phyloP scores from a whole-genome alignment of 2,329 filamentous ascomycete genomes.

The Colletotrichum ledebouriae region DNA sequence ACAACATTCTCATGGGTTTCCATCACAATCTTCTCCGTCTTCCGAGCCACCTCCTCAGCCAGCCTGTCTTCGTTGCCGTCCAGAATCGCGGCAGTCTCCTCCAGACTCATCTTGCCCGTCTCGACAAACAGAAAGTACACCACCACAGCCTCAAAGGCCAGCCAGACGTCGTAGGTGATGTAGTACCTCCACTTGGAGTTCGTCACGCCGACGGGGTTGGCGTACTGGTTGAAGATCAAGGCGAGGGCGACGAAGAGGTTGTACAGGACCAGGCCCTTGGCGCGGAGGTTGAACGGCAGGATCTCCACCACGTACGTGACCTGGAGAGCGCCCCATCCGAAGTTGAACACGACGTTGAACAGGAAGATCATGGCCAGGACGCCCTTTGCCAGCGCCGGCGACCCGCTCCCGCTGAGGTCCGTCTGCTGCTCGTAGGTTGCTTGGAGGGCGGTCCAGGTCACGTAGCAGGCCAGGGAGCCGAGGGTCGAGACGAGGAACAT shows the following conservation, averaged over 20 bases:
- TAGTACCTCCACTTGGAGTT: constrained; percentile 54
- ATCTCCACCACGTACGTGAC: constrained; percentile 61
- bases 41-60: constrained; percentile 42
- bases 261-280: constrained; percentile 48
- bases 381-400: constrained; percentile 36
- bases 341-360: constrained; percentile 50
- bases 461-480: constrained; percentile 43
- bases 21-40: constrained; percentile 30
- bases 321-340: constrained; percentile 56
- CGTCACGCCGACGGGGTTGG: constrained; percentile 35
- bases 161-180: constrained; percentile 49
- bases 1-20: background rate
- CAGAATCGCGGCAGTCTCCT: constrained; percentile 40
- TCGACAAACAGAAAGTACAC: constrained; percentile 43
- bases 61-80: constrained; percentile 31
- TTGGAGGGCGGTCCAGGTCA: constrained; percentile 42
- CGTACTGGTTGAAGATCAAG: constrained; percentile 36
- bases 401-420: constrained; percentile 33
- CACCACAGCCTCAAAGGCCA: constrained; percentile 33
- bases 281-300: constrained; percentile 54
- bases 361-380: constrained; percentile 53
- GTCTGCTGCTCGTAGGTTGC: constrained; percentile 44
- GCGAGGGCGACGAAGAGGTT: constrained; percentile 45
- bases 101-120: constrained; percentile 40
- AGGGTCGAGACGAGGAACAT: constrained; percentile 52